These are phyloP conservation scores for Cadophora luteo-olivacea DNA, from an alignment of 2,329 filamentous ascomycete genomes.

Conservation along the genomic window DNA sequence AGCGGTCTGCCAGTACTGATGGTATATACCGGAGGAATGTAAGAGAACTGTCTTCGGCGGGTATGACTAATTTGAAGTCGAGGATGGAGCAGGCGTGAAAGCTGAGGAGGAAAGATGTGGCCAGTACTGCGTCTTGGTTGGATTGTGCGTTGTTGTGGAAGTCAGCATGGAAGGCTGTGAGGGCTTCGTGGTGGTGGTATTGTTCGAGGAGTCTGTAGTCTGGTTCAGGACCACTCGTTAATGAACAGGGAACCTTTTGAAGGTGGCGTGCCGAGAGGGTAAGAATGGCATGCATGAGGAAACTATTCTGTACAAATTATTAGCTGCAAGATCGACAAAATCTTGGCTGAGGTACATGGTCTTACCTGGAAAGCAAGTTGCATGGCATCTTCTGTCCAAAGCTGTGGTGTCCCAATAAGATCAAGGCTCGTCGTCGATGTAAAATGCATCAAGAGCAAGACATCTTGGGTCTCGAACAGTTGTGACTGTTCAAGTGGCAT, in stretches of 20 bases:
- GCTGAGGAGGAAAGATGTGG: constrained; percentile 31
- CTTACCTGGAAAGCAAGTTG: constrained; percentile 31
- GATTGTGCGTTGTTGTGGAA: constrained; percentile 20
- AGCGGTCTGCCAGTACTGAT: constrained; percentile 25
- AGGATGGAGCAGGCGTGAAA: constrained; percentile 30
- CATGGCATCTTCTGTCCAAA: constrained; percentile 30
- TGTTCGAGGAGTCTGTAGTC: constrained; percentile 25
- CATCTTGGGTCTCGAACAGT: constrained; percentile 24
- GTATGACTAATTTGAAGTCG: constrained; percentile 25
- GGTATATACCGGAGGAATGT: constrained; percentile 31
- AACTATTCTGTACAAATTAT: constrained; percentile 25
- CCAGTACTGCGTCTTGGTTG: constrained; percentile 32
- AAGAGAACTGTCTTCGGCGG: constrained; percentile 29
- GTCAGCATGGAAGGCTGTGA: constrained; percentile 28
- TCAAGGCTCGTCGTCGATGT: constrained; percentile 19
- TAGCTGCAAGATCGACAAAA: neutral
- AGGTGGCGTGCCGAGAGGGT: constrained; percentile 28
- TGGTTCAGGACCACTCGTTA: constrained; percentile 8
- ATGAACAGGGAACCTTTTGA: constrained; percentile 17
- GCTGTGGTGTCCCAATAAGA: constrained; percentile 20
- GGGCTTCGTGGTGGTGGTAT: constrained; percentile 29
- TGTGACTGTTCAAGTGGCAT: constrained; percentile 22
- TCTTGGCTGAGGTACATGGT: neutral
- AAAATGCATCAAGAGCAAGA: constrained; percentile 25
- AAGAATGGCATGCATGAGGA: constrained; percentile 33